These are phyloP conservation scores for Wallacemonas sp. DNA, from an alignment of 208 protist genomes.

Conservation along the genomic window DNA sequence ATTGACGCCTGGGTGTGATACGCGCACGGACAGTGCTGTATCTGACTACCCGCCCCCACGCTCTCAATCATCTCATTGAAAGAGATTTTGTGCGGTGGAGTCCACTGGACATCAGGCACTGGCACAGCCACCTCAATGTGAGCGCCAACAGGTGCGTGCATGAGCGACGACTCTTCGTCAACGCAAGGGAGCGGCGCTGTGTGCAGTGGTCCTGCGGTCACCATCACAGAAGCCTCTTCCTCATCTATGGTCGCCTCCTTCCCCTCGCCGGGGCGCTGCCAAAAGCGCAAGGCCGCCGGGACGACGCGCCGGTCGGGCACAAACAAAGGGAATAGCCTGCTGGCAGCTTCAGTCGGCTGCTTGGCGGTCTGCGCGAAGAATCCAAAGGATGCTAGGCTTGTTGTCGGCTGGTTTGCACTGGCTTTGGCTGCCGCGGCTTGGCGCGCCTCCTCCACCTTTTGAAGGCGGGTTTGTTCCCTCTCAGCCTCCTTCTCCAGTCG, in stretches of 20 bases:
- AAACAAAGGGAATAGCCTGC: constrained; percentile 72
- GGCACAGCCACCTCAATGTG: constrained; percentile 4
- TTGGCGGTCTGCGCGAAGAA: constrained; percentile 41
- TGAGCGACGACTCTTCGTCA: constrained; percentile 53
- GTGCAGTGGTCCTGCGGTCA: not conserved
- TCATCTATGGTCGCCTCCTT: constrained; percentile 11
- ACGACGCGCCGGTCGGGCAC: constrained; percentile 79
- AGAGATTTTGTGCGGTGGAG: not conserved
- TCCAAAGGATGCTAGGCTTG: constrained; percentile 61
- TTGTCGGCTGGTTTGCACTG: constrained; percentile 22
- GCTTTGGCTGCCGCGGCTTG: constrained; percentile 8
- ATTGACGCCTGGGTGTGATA: constrained; percentile 54
- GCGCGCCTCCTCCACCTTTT: constrained; percentile 14
- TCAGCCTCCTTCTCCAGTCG: not conserved
- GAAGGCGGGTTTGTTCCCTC: not conserved
- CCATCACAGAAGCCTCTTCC: constrained; percentile 26
- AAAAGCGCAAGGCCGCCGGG: constrained; percentile 63
- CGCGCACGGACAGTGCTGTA: constrained; percentile 26
- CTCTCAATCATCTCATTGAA: constrained; percentile 60
- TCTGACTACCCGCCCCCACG: not conserved
- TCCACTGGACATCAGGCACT: not conserved
- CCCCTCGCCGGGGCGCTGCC: constrained; percentile 28
- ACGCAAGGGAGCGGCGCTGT: not conserved
- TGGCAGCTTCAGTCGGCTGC: constrained; percentile 28
- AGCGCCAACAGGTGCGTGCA: constrained; percentile 50